These are phyloP conservation scores for Gyromitra esculenta DNA, from an alignment of 2,329 filamentous ascomycete genomes.

Conservation along the genomic window DNA sequence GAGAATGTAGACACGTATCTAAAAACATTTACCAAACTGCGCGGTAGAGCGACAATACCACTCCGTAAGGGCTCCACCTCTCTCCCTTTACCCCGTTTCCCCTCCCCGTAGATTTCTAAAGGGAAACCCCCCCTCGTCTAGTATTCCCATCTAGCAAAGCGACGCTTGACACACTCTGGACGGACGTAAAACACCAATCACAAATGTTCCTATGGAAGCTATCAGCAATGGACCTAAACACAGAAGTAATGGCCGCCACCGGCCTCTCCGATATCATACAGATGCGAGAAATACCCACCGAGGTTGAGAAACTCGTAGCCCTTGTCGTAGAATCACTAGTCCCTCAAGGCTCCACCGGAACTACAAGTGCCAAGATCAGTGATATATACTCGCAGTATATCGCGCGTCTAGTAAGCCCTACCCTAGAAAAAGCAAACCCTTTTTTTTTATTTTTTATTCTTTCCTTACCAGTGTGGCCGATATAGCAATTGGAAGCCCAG, in stretches of 20 bases:
- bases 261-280: constrained; percentile 27
- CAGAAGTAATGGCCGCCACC: constrained; percentile 34
- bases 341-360: constrained; percentile 32
- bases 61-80: constrained; percentile 12
- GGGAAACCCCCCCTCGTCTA: not conserved
- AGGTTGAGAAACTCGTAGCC: constrained; percentile 23
- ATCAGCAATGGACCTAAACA: constrained; percentile 33
- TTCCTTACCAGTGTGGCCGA: too few relatives aligned
- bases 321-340: constrained; percentile 17
- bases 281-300: constrained; percentile 22
- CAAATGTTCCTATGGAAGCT: constrained; percentile 34
- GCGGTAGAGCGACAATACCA: constrained; percentile 17
- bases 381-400: constrained; percentile 46
- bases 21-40: constrained; percentile 19
- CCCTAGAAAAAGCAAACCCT: not conserved
- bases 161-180: constrained; percentile 24
- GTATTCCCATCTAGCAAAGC: constrained; percentile 28
- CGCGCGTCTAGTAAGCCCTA: constrained; percentile 21
- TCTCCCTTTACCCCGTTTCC: too few relatives aligned
- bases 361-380: constrained; percentile 9
- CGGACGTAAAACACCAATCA: constrained; percentile 42
- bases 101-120: constrained; percentile 1
- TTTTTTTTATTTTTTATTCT: not conserved
- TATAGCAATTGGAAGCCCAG: constrained; percentile 35
- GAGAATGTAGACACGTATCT: constrained; percentile 18